Percentiles rank a stretch among this genome's conserved stretches.
Conservation (phyloP, 768 basidiomycete genomes). For the Thelephora aurantiotincta region DNA sequence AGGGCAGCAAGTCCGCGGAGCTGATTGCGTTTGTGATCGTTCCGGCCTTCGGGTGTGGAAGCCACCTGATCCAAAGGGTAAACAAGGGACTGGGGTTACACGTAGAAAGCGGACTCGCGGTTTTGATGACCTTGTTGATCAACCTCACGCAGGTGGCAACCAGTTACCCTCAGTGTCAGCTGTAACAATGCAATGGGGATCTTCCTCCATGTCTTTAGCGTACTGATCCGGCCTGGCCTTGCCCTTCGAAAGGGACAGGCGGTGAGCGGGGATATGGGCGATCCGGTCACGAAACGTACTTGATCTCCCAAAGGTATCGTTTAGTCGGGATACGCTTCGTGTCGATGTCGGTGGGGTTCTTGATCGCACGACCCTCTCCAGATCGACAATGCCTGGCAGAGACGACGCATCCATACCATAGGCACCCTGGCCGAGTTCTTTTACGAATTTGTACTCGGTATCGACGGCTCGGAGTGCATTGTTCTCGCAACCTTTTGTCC, state of each 20-base stretch:
- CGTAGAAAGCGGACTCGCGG: slow-evolving; percentile 37
- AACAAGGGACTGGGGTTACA: background rate
- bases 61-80: slow-evolving; percentile 55
- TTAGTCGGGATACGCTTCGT: slow-evolving; percentile 95
- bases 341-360: slow-evolving; percentile 92
- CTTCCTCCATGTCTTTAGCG: slow-evolving; percentile 96
- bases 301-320: slow-evolving; percentile 90
- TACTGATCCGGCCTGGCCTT: slow-evolving; percentile 91
- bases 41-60: slow-evolving; percentile 97
- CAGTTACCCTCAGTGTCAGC: slow-evolving; percentile 86
- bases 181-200: slow-evolving; percentile 93
- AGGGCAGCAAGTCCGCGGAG: slow-evolving; percentile 93
- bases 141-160: slow-evolving; percentile 83
- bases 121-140: slow-evolving; percentile 98
- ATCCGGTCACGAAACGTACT: slow-evolving; percentile 28
- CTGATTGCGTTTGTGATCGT: slow-evolving; percentile 98
- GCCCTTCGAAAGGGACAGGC: slow-evolving; percentile 41
- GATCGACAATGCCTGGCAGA: slow-evolving; percentile 72
- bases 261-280: background rate
- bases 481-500: too few species aligned
- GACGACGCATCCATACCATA: slow-evolving; percentile 89
- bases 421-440: slow-evolving; percentile 93
- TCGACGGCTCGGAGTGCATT: too few species aligned
- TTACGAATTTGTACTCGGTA: slow-evolving; percentile 83
- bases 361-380: slow-evolving; percentile 86